These are phyloP conservation scores for Eucommia ulmoides DNA, from an alignment of 257 asterid species.

Conservation along the genomic window DNA sequence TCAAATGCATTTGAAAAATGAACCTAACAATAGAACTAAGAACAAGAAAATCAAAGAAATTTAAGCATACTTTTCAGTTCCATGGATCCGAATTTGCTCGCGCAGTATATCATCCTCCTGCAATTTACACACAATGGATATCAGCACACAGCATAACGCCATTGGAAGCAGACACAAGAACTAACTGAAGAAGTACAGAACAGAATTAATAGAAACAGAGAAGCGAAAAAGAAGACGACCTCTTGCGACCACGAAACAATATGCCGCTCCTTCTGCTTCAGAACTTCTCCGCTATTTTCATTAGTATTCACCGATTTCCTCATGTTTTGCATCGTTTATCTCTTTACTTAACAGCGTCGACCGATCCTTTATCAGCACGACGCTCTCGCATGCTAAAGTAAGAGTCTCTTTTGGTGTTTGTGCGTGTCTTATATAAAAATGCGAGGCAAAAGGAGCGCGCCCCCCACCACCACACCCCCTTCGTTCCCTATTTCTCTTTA, in stretches of 20 bases:
- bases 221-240: slow-evolving; percentile 28
- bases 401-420: slow-evolving; percentile 21
- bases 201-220: background rate
- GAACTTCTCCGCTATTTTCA: slow-evolving; percentile 25
- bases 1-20: background rate
- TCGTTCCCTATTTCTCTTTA: slow-evolving; percentile 24
- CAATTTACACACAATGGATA: slow-evolving; percentile 13
- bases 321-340: slow-evolving; percentile 48
- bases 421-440: slow-evolving; percentile 31
- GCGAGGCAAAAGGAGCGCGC: background rate
- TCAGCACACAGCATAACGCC: slow-evolving; percentile 17
- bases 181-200: slow-evolving; percentile 2
- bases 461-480: slow-evolving; percentile 2
- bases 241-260: slow-evolving; percentile 98
- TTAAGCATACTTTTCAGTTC: slow-evolving; percentile 73
- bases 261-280: slow-evolving; percentile 81
- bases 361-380: background rate
- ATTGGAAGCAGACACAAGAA: slow-evolving; percentile 3
- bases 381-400: slow-evolving; percentile 68
- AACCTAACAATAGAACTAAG: background rate
- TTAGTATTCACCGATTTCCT: slow-evolving; percentile 35
- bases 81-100: slow-evolving; percentile 84
- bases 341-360: slow-evolving; percentile 10
- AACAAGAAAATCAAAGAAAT: slow-evolving; percentile 7
- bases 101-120: slow-evolving; percentile 96